Evolutionary conservation across 108 stramenopile genomes (phyloP), one percentile per base, ranked within the genome.

Genomic region (Nannochloropsis gaditana): DNA sequence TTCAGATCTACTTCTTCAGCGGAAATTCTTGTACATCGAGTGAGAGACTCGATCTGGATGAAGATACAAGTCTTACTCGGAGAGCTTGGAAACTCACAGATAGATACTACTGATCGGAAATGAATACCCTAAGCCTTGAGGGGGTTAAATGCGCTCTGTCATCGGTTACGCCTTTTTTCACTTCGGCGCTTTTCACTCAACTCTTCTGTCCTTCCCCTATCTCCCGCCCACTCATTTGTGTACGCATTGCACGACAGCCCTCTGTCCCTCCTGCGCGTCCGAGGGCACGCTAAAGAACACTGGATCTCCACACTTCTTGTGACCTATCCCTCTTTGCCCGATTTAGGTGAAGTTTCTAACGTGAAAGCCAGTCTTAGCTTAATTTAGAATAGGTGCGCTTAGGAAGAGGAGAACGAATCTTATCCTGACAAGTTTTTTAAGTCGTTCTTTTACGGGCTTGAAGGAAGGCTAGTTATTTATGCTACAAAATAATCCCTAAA

Each of bases 211-310:
- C 59, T n/a, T n/a, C 3, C 59, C 59, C 59, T 4, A 19, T 4
- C 59, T n/a, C 59, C 15, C 59, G 5, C 59, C 3, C 2, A 73
- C 59, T 73, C 59, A 73, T 15, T 19, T n/a, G 59, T 73, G 59
- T 73, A 73, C 59, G 59, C 59, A 73, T n/a, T 73, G 59, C n/a
- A 73, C 59, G 59, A 73, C 59, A 73, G n/a, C 59, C 59, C n/a
- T 73, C 59, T 73, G 59, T 73, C 59, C 59, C 59, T 73, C 59
- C 59, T 73, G 2, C 59, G n/a, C 15, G 5, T n/a, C 59, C 59
- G 59, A 73, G 59, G 59, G n/a, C 59, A 73, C 15, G n/a, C 59
- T n/a, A 73, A 73, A 73, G 59, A n/a, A 19, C 59, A 73, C 5
- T n/a, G 59, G 19, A 73, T 73, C 59, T 73, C 59, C 59, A 73